Evolutionary conservation across 2,329 filamentous ascomycete genomes (phyloP).

Genomic region (Hysterium pulicare): DNA sequence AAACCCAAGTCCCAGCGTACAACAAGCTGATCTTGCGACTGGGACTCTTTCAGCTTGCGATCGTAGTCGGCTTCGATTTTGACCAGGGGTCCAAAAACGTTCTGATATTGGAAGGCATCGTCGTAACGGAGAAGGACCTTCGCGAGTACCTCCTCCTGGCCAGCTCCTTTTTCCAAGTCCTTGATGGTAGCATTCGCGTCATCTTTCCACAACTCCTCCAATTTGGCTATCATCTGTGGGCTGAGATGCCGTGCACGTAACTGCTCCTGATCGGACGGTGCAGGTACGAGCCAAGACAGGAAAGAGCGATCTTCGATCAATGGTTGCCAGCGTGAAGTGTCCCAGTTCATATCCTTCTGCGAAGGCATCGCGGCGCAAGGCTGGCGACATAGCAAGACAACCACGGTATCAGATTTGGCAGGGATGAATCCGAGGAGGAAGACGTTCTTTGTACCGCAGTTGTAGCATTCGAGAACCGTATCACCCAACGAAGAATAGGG

Average conservation of each 20-base stretch:
- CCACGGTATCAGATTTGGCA: slow-evolving; percentile 96
- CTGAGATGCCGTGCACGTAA: slow-evolving; percentile 90
- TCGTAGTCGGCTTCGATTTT: slow-evolving; percentile 99
- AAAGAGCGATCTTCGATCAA: slow-evolving; percentile 97
- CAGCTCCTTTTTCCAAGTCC: slow-evolving; percentile 86
- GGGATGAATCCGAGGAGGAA: slow-evolving; percentile 97
- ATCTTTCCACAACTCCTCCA: slow-evolving; percentile 99
- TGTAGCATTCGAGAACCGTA: slow-evolving; percentile 97
- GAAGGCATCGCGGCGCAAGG: slow-evolving; percentile 93
- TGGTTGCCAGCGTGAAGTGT: slow-evolving; percentile 95
- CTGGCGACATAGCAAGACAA: slow-evolving; percentile 93
- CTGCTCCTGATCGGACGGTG: slow-evolving; percentile 91
- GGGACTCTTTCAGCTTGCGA: slow-evolving; percentile 96
- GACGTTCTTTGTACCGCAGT: slow-evolving; percentile 98
- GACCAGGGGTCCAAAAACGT: slow-evolving; percentile 94
- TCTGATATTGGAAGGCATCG: slow-evolving; percentile 97
- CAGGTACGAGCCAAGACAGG: slow-evolving; percentile 84
- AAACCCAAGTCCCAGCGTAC: slow-evolving; percentile 93
- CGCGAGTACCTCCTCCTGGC: slow-evolving; percentile 90
- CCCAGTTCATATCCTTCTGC: slow-evolving; percentile 99
- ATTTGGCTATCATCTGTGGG: slow-evolving; percentile 89
- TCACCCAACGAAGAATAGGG: slow-evolving; percentile 90
- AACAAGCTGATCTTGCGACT: slow-evolving; percentile 91
- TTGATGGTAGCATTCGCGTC: slow-evolving; percentile 83
- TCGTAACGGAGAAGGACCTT: slow-evolving; percentile 92